Evolutionary conservation across 495 filamentous ascomycete species (phyloP).

Genomic region (Lasiosphaeria miniovina): DNA sequence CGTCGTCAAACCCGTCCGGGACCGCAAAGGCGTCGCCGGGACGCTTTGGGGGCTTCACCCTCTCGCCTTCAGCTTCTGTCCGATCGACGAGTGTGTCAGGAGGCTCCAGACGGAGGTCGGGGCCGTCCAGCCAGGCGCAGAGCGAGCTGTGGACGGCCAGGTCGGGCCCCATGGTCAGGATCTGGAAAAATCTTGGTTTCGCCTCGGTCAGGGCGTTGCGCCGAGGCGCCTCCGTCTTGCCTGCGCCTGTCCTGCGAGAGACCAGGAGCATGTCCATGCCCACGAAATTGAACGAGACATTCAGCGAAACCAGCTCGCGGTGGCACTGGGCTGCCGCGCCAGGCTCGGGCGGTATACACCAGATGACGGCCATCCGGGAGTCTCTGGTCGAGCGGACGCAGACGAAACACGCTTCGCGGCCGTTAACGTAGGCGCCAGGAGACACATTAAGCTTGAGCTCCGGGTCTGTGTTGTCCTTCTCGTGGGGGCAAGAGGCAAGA

Average conservation of each 20-base stretch:
- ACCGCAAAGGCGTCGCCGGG: conserved; percentile 25
- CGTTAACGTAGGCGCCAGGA: conserved; percentile 17
- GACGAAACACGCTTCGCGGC: conserved; percentile 24
- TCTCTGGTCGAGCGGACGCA: conserved; percentile 24
- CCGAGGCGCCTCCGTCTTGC: background rate
- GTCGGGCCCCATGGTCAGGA: conserved; percentile 28
- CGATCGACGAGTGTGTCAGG: conserved; percentile 8
- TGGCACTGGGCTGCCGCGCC: conserved; percentile 21
- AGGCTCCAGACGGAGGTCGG: conserved; percentile 4
- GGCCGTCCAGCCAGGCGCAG: conserved; percentile 27
- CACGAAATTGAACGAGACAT: conserved; percentile 14
- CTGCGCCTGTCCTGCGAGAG: conserved; percentile 1
- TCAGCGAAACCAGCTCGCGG: conserved; percentile 19
- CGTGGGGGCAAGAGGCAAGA: conserved; percentile 46
- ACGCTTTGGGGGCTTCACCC: conserved; percentile 5
- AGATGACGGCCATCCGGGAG: conserved; percentile 24
- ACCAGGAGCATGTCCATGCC: conserved; percentile 25
- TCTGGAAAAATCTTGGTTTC: conserved; percentile 28
- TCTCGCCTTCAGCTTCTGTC: conserved; percentile 1
- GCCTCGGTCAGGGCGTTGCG: conserved; percentile 9
- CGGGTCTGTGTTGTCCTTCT: conserved; percentile 35
- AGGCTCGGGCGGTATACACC: conserved; percentile 25
- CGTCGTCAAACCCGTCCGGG: conserved; percentile 29
- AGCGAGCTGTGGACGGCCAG: conserved; percentile 26
- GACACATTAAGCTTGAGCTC: conserved; percentile 37